Conservation (phyloP, 75 land plant species). For the Ceratopteris richardii region DNA sequence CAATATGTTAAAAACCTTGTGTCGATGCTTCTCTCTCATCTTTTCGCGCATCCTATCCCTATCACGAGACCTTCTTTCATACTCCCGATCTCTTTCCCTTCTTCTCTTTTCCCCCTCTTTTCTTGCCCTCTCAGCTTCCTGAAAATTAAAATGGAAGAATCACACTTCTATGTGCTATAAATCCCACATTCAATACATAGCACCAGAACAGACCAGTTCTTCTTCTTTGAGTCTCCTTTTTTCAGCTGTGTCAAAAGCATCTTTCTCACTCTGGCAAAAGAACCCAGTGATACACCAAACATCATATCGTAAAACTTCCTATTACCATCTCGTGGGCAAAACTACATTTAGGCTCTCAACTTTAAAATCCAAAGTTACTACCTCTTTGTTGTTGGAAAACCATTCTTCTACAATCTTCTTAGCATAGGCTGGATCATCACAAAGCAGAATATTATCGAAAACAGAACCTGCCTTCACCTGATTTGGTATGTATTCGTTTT, state of each 20-base stretch:
- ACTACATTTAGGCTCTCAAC: too few relatives aligned
- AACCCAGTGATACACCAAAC: not conserved
- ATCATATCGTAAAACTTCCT: too few relatives aligned
- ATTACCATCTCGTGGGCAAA: not conserved
- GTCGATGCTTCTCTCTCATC: constrained; percentile 5
- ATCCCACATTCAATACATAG: too few relatives aligned
- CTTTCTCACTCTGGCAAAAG: constrained; percentile 69
- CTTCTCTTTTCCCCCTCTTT: constrained; percentile 7
- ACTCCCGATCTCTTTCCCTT: not conserved
- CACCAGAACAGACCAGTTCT: constrained; percentile 52
- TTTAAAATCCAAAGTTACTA: too few relatives aligned
- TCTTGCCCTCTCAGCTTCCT: constrained; percentile 5
- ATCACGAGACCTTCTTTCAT: constrained; percentile 2
- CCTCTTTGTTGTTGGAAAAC: constrained; percentile 59
- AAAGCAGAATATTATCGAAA: constrained; percentile 80
- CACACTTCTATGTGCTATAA: too few relatives aligned
- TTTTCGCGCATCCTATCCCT: constrained; percentile 5
- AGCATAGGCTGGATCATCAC: constrained; percentile 95
- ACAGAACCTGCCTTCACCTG: constrained; percentile 97
- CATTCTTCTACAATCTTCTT: constrained; percentile 63
- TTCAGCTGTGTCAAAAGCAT: constrained; percentile 86
- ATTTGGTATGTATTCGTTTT: constrained; percentile 9
- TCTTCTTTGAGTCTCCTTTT: constrained; percentile 64
- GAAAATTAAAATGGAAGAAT: not conserved
- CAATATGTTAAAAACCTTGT: not conserved